Percentiles rank a stretch among this genome's conserved stretches.
Evolutionary conservation across 2,329 filamentous ascomycete genomes (phyloP).

Genomic region (Balansia obtecta): DNA sequence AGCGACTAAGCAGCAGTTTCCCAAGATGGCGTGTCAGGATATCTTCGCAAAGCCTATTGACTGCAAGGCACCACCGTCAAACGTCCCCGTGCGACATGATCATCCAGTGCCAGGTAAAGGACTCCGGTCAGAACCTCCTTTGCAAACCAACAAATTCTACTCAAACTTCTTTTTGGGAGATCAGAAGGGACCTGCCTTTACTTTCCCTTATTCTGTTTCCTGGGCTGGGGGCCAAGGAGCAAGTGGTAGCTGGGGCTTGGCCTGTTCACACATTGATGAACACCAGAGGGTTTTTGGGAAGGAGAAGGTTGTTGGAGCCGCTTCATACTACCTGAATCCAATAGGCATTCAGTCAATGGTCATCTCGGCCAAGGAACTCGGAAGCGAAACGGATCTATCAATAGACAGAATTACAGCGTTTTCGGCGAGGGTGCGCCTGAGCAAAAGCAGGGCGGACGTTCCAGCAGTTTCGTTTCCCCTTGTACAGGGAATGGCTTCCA

Average conservation of each 20-base stretch:
- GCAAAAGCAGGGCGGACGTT: slow-evolving; percentile 33
- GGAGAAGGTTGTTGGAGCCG: slow-evolving; percentile 41
- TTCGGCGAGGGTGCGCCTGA: slow-evolving; percentile 56
- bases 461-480: slow-evolving; percentile 65
- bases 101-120: slow-evolving; percentile 47
- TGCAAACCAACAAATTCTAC: slow-evolving; percentile 72
- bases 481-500: slow-evolving; percentile 79
- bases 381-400: slow-evolving; percentile 42
- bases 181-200: slow-evolving; percentile 58
- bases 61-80: slow-evolving; percentile 35
- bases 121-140: slow-evolving; percentile 33
- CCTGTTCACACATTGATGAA: slow-evolving; percentile 60
- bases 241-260: slow-evolving; percentile 62
- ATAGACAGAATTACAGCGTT: slow-evolving; percentile 42
- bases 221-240: slow-evolving; percentile 54
- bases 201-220: slow-evolving; percentile 60
- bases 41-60: slow-evolving; percentile 46
- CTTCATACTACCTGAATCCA: slow-evolving; percentile 67
- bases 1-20: not conserved
- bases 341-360: slow-evolving; percentile 71
- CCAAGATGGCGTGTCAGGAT: slow-evolving; percentile 23
- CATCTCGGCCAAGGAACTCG: slow-evolving; percentile 67
- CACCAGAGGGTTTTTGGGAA: slow-evolving; percentile 56
- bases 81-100: slow-evolving; percentile 35
- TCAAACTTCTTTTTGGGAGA: slow-evolving; percentile 67